A percentile compares a stretch with the other conserved stretches of the same genome.
Conservation (phyloP, 2,329 filamentous ascomycete genomes). For the Thermothelomyces thermophilus region DNA sequence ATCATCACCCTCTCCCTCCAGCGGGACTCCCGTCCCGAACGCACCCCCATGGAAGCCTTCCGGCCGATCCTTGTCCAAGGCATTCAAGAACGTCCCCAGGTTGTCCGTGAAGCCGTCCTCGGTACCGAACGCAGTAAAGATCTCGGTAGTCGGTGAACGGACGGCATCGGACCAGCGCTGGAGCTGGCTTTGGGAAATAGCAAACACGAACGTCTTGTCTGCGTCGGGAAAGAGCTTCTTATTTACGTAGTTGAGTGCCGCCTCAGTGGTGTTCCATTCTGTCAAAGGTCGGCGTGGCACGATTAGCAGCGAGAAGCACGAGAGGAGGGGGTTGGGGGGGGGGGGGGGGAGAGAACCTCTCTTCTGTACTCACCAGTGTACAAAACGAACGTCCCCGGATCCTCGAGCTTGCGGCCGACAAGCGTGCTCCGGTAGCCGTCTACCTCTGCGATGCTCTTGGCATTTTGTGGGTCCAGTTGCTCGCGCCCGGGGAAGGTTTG, state of each 20-base stretch:
- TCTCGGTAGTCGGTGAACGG: conserved; percentile 22
- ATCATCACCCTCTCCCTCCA: background rate
- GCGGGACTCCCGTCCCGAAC: conserved; percentile 4
- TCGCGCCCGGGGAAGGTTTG: no score
- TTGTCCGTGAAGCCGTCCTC: conserved; percentile 19
- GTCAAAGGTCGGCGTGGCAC: background rate
- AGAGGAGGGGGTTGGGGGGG: no score
- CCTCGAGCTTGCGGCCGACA: conserved; percentile 18
- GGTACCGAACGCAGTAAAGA: conserved; percentile 24
- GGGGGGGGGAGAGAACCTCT: no score
- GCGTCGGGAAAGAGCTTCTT: background rate
- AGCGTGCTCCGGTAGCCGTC: conserved; percentile 10
- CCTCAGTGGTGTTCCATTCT: conserved; percentile 15
- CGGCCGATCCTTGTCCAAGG: conserved; percentile 10
- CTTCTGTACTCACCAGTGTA: conserved; percentile 8
- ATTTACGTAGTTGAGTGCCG: conserved; percentile 1
- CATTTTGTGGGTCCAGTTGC: no score
- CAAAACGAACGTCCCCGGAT: conserved; percentile 11
- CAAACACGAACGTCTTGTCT: conserved; percentile 1
- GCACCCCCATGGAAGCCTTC: conserved; percentile 10
- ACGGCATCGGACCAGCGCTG: background rate
- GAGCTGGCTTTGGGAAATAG: background rate
- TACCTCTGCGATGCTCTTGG: no score
- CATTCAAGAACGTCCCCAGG: conserved; percentile 14
- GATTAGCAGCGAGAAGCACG: background rate